Conservation (phyloP, 345 rosid genomes). For the Lepidium didymum region DNA sequence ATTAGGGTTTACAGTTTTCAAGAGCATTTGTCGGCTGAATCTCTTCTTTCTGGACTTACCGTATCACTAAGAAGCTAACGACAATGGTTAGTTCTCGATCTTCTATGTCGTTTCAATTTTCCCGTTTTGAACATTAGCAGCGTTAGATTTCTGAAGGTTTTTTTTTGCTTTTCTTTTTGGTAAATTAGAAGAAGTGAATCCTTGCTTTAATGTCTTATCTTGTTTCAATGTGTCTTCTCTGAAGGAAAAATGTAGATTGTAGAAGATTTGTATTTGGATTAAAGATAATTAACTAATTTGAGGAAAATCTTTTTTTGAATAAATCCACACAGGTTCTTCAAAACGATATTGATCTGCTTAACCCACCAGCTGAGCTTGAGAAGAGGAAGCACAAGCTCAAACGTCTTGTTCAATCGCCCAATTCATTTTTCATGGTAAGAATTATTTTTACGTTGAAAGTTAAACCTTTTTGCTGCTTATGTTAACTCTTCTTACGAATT, state of each 20-base stretch:
- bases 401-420: constrained; percentile 65
- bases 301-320: neutral
- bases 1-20: neutral
- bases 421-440: constrained; percentile 60
- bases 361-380: constrained; percentile 68
- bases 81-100: constrained; percentile 13
- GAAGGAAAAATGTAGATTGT: neutral
- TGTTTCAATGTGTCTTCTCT: neutral
- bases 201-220: neutral
- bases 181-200: too few species aligned
- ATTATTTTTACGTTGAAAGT: neutral
- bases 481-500: neutral
- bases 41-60: neutral
- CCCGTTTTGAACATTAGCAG: neutral
- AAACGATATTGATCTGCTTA: constrained; percentile 60
- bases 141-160: too few species aligned
- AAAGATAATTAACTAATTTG: neutral
- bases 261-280: neutral
- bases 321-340: constrained; percentile 39
- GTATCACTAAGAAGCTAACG: neutral
- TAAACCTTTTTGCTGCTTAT: neutral
- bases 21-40: constrained; percentile 14
- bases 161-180: too few species aligned
- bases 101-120: neutral
- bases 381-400: constrained; percentile 75